Percentiles rank a stretch among this genome's conserved stretches.
phyloP scores from a whole-genome alignment of 371 early-diverging fungal species.

The Nosema bombycis region DNA sequence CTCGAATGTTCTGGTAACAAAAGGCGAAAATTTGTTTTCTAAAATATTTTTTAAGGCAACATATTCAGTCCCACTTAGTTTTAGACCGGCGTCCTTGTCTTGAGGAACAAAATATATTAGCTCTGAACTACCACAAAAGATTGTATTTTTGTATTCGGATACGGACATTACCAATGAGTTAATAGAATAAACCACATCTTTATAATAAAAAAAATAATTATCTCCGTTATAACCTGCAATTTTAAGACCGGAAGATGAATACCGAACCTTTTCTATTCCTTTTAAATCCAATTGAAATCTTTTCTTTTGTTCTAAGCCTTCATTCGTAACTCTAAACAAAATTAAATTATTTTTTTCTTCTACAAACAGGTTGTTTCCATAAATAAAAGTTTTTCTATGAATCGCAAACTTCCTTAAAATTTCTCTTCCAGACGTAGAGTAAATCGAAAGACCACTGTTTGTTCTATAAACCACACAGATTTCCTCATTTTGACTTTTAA shows the following conservation, averaged over 20 bases:
- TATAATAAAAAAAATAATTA: conserved; percentile 6
- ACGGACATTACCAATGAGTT: conserved; percentile 8
- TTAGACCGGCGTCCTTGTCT: conserved; percentile 11
- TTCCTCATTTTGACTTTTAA: neutral
- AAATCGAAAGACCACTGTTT: conserved; percentile 5
- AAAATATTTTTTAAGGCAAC: conserved; percentile 6
- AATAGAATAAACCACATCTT: conserved; percentile 8
- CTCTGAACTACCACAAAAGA: conserved; percentile 3
- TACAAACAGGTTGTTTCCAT: neutral
- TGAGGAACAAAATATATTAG: conserved; percentile 14
- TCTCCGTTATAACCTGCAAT: neutral
- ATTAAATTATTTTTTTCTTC: neutral
- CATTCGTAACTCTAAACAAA: conserved; percentile 8
- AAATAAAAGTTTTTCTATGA: neutral
- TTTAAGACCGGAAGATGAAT: neutral
- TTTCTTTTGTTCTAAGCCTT: no score
- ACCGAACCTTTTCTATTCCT: neutral
- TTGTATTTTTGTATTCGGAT: neutral
- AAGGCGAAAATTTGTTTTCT: conserved; percentile 14
- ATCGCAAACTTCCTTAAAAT: conserved; percentile 12
- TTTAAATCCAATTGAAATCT: neutral
- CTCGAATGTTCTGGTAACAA: conserved; percentile 9
- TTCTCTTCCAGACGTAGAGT: conserved; percentile 1
- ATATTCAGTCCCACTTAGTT: conserved; percentile 4
- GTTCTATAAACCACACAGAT: conserved; percentile 17